Evolutionary conservation across 805 yeast species (phyloP).

Genomic region (Nakazawaea anatomiae): DNA sequence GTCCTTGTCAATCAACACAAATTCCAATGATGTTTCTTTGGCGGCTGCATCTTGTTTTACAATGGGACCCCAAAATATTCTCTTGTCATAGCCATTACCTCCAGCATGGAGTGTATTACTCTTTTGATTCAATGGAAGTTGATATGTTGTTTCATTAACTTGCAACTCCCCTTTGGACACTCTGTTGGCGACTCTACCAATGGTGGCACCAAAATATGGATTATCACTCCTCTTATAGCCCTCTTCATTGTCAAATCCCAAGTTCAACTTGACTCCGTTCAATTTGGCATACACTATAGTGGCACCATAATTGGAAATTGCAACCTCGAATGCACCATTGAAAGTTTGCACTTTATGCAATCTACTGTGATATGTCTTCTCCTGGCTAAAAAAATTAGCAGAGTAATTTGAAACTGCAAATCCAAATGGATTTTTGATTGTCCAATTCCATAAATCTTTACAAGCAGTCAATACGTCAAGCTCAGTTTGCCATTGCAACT

Average conservation of each 20-base stretch:
- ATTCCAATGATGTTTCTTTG: slow-evolving; percentile 28
- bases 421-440: slow-evolving; percentile 61
- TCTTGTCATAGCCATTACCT: slow-evolving; percentile 41
- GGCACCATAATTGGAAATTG: slow-evolving; percentile 47
- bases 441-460: slow-evolving; percentile 74
- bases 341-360: slow-evolving; percentile 22
- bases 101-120: slow-evolving; percentile 51
- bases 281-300: slow-evolving; percentile 36
- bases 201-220: slow-evolving; percentile 57
- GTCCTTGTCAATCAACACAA: slow-evolving; percentile 36
- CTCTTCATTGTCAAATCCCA: slow-evolving; percentile 30
- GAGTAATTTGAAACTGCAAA: slow-evolving; percentile 30
- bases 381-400: slow-evolving; percentile 24
- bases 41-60: slow-evolving; percentile 28
- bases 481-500: slow-evolving; percentile 60
- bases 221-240: slow-evolving; percentile 25
- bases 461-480: slow-evolving; percentile 58
- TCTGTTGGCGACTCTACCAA: slow-evolving; percentile 64
- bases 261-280: slow-evolving; percentile 32
- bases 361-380: slow-evolving; percentile 25
- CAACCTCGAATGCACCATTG: slow-evolving; percentile 27
- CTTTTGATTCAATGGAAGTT: slow-evolving; percentile 37
- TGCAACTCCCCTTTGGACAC: slow-evolving; percentile 36
- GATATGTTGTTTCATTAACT: slow-evolving; percentile 33
- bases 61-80: slow-evolving; percentile 48